These are phyloP conservation scores for Prunella vulgaris DNA, from an alignment of 257 asterid genomes.

Conservation along the genomic window DNA sequence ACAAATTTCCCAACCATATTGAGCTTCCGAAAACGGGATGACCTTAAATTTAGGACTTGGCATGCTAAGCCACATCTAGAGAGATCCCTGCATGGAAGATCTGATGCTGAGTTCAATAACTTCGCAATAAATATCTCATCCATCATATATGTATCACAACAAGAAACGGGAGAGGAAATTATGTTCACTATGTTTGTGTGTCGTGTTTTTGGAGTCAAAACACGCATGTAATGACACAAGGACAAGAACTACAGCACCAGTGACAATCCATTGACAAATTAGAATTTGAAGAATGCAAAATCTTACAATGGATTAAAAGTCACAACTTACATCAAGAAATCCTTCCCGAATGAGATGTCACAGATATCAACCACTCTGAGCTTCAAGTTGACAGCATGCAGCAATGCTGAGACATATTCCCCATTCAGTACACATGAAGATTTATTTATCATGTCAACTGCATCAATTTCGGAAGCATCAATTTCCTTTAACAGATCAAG, in stretches of 20 bases:
- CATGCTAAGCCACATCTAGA: conserved; percentile 75
- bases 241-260: neutral
- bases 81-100: conserved; percentile 62
- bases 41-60: conserved; percentile 61
- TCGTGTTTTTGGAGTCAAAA: neutral
- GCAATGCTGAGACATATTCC: conserved; percentile 51
- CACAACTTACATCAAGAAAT: conserved; percentile 65
- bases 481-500: conserved; percentile 51
- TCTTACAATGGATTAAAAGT: conserved; percentile 15
- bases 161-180: neutral
- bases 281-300: neutral
- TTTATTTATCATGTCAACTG: conserved; percentile 71
- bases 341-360: conserved; percentile 74
- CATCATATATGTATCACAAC: neutral
- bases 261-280: neutral
- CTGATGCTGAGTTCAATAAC: conserved; percentile 20
- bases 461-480: conserved; percentile 77
- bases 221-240: neutral
- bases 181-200: neutral
- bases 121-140: neutral
- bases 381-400: conserved; percentile 65
- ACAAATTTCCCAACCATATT: conserved; percentile 62
- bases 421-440: conserved; percentile 59
- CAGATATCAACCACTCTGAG: conserved; percentile 80
- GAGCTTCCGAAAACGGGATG: conserved; percentile 83